Conservation (phyloP, 2,329 filamentous ascomycete genomes). For the Aspergillus japonicus region DNA sequence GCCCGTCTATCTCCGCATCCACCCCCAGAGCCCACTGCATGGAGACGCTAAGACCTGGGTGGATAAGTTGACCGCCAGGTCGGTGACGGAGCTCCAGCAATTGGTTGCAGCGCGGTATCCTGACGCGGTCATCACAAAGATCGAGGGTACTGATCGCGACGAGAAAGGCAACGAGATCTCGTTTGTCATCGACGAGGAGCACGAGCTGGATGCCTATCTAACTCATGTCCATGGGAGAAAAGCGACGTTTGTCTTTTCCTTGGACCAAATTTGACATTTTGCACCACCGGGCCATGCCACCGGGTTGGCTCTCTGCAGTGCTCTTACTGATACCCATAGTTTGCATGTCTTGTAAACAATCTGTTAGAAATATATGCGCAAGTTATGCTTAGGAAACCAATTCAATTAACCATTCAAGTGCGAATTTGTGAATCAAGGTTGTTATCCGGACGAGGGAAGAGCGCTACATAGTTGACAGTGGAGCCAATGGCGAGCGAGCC, state of each 20-base stretch:
- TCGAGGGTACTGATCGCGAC: slow-evolving; percentile 67
- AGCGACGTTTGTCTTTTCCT: slow-evolving; percentile 52
- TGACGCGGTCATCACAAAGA: slow-evolving; percentile 56
- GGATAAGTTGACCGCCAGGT: slow-evolving; percentile 58
- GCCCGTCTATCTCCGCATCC: slow-evolving; percentile 68
- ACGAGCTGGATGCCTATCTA: slow-evolving; percentile 71
- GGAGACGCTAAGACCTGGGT: slow-evolving; percentile 59
- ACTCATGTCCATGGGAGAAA: slow-evolving; percentile 60
- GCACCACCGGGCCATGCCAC: not conserved
- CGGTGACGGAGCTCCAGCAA: slow-evolving; percentile 63
- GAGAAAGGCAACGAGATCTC: slow-evolving; percentile 60
- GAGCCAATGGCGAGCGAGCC: not conserved
- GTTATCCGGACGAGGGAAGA: not conserved
- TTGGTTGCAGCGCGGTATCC: slow-evolving; percentile 62
- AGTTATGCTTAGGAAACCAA: too few species aligned
- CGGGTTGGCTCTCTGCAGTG: not conserved
- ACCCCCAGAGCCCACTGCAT: slow-evolving; percentile 60
- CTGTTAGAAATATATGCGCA: not conserved
- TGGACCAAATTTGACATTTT: slow-evolving; percentile 20
- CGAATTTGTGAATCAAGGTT: too few species aligned
- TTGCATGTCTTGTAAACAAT: not conserved
- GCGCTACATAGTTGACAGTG: not conserved
- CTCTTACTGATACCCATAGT: not conserved
- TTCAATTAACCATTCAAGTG: too few species aligned
- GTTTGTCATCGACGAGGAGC: slow-evolving; percentile 67